Base-by-base conservation (phyloP, 257 asterid species). In the Lycium ferocissimum region DNA sequence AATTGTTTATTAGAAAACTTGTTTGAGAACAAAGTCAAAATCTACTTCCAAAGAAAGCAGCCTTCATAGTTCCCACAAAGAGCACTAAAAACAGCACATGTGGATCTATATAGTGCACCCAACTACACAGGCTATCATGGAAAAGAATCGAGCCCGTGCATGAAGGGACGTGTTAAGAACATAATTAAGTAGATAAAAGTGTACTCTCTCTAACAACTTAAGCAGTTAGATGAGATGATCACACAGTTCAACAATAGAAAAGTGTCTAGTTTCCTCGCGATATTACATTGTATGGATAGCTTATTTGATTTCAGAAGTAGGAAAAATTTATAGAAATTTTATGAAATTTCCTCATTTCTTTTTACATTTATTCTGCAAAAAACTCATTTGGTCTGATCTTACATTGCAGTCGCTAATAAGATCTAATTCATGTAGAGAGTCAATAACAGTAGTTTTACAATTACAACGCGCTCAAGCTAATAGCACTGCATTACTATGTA, bases 1-100 rank as follows among this genome's bases (percentile, higher is more conserved):
- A 76, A 26, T 76, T 45, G 20, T 76, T 51, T 76, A 49, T 14
- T 22, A 49, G 22, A 76, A 76, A 76, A 51, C 45, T 76, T 51
- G 43, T 49, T 49, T 54, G 14, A 26, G 40, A 76, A 13, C 14
- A 22, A 75, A 75, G 22, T 75, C 62, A 75, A 75, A 49, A 49
- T 75, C 18, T 49, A 75, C 61, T 75, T 9, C 9, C 10, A 73
- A 11, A 20, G 12, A 61, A 75, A 49, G 81, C 62, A 0, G 22
- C 20, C 22, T 12, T 49, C 40, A 22, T 22, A 75, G 43, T 49
- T 5, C 62, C 45, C 81, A 12, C 81, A 47, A 20, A 73, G 58
- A 76, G 45, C 43, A 22, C n/a, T 3, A 47, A 12, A 75, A 49
- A 75, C 5, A 49, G 43, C 43, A 20, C 63, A n/a, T 20, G 37